Conservation (phyloP, 2,329 filamentous ascomycete species). For the Emergomyces pasteurianus region DNA sequence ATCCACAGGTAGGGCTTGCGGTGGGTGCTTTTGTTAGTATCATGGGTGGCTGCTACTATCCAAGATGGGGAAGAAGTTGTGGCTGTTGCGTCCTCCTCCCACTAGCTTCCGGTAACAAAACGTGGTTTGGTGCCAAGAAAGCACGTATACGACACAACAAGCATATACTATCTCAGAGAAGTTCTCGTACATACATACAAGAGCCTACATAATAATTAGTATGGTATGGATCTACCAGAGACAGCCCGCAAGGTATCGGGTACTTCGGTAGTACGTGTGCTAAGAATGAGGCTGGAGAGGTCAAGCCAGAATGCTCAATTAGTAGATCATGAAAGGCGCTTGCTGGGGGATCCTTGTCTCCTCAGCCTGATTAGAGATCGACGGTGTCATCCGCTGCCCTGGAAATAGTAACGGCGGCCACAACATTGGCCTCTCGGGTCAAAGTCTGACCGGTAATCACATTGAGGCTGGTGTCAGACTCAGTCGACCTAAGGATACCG, state of each 20-base stretch:
- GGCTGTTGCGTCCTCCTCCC: neutral
- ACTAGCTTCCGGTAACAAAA: neutral
- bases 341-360: neutral
- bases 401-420: slow-evolving; percentile 1
- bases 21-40: neutral
- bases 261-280: neutral
- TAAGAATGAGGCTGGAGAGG: neutral
- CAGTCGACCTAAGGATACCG: neutral
- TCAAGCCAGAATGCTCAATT: neutral
- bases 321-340: neutral
- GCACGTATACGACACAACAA: neutral
- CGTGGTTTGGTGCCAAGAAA: neutral
- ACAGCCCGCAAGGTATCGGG: neutral
- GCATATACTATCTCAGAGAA: neutral
- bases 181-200: neutral
- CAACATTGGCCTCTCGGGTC: neutral
- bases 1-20: neutral
- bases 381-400: slow-evolving; percentile 6
- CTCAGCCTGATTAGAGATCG: slow-evolving; percentile 7
- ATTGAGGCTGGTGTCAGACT: slow-evolving; percentile 1
- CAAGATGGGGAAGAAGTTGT: neutral
- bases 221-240: neutral
- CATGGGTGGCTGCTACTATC: neutral
- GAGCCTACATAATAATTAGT: neutral
- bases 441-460: neutral